Conservation (phyloP, 306 rosid genomes). For the Comarum palustre region DNA sequence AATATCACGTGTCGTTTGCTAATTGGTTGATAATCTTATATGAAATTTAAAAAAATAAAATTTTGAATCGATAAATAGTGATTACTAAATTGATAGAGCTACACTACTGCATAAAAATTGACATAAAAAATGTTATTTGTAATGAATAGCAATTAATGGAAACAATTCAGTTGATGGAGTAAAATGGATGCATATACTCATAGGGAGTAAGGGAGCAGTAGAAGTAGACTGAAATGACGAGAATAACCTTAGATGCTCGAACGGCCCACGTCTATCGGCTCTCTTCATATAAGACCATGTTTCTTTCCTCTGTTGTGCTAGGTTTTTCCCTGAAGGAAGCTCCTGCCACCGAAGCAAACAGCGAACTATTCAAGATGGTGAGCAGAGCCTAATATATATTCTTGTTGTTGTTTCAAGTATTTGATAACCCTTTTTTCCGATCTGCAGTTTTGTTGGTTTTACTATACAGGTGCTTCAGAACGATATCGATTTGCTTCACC, state of each 20-base stretch:
- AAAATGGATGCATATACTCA: no score
- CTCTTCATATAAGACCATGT: background rate
- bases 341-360: conserved; percentile 1
- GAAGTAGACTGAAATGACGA: background rate
- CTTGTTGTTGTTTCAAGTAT: background rate
- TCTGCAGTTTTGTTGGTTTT: background rate
- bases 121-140: no score
- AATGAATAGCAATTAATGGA: no score
- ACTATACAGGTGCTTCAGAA: conserved; percentile 47
- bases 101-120: no score
- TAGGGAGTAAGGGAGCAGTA: no score
- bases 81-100: no score
- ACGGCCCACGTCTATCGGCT: background rate
- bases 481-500: conserved; percentile 52
- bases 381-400: background rate
- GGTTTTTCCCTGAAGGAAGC: background rate
- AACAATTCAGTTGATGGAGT: no score
- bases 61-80: no score
- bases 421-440: background rate
- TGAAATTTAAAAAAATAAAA: no score
- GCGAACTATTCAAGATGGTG: background rate
- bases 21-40: no score
- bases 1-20: no score
- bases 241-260: background rate
- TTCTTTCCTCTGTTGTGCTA: background rate